Percentiles rank a stretch among this genome's conserved stretches.
Evolutionary conservation across 2,329 filamentous ascomycete genomes (phyloP).

Genomic region (Lachnellula suecica): DNA sequence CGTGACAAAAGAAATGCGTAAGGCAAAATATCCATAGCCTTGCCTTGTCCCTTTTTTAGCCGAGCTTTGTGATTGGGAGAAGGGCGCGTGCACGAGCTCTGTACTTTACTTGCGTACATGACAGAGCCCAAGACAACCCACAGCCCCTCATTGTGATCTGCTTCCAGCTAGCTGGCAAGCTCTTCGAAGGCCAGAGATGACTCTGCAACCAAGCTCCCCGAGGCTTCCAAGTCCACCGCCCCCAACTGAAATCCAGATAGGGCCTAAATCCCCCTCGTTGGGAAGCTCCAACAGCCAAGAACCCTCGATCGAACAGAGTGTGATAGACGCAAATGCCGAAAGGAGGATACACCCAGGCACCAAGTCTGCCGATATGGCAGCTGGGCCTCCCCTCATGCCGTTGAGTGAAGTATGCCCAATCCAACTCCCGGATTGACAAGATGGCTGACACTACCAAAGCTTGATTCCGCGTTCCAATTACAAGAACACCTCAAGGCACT

Average conservation of each 20-base stretch:
- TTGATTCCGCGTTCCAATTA: slow-evolving; percentile 95
- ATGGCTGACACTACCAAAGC: slow-evolving; percentile 49
- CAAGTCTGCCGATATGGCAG: slow-evolving; percentile 87
- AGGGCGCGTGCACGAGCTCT: not conserved
- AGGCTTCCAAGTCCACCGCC: slow-evolving; percentile 93
- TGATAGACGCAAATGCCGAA: slow-evolving; percentile 71
- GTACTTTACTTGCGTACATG: not conserved
- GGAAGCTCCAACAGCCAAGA: slow-evolving; percentile 60
- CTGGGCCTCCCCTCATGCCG: slow-evolving; percentile 84
- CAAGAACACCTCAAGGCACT: slow-evolving; percentile 96
- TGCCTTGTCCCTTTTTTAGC: not conserved
- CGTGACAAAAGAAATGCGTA: not conserved
- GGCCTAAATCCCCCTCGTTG: slow-evolving; percentile 71
- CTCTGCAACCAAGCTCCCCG: slow-evolving; percentile 74
- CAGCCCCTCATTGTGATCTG: not conserved
- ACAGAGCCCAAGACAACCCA: not conserved
- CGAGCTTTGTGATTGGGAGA: not conserved
- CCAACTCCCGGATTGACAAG: slow-evolving; percentile 3
- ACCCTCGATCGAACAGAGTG: slow-evolving; percentile 55
- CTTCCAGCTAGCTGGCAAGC: slow-evolving; percentile 5
- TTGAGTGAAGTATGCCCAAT: slow-evolving; percentile 69
- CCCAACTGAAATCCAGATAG: slow-evolving; percentile 90
- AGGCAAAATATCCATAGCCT: not conserved
- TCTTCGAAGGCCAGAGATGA: slow-evolving; percentile 41
- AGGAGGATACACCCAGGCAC: slow-evolving; percentile 91